Conservation (phyloP, 2,329 filamentous ascomycete species). For the Scedosporium dehoogii region DNA sequence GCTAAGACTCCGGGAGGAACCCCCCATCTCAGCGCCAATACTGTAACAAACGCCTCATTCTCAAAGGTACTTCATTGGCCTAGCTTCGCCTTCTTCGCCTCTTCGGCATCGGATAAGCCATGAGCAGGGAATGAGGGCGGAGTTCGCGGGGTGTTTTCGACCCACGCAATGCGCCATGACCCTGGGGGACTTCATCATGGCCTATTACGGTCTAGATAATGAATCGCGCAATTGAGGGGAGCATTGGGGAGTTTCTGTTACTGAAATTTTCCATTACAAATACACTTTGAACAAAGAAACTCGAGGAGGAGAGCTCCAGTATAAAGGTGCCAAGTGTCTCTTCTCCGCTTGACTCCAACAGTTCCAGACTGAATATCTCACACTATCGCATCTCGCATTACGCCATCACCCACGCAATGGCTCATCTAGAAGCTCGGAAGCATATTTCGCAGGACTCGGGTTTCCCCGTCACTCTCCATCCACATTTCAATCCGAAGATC, state of each 20-base stretch:
- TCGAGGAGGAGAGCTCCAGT: too few relatives aligned
- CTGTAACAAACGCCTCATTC: not conserved
- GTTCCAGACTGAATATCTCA: not conserved
- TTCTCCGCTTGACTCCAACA: not conserved
- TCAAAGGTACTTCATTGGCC: too few relatives aligned
- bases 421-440: slow-evolving; percentile 31
- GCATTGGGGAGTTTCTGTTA: not conserved
- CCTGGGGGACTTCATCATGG: not conserved
- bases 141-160: too few relatives aligned
- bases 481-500: slow-evolving; percentile 36
- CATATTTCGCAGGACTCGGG: slow-evolving; percentile 39
- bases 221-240: not conserved
- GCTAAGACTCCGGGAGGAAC: not conserved
- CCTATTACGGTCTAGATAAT: not conserved
- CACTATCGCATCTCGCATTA: too few relatives aligned
- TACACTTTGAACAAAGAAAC: not conserved
- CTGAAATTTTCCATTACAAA: not conserved
- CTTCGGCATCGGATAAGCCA: too few relatives aligned
- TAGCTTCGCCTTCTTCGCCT: too few relatives aligned
- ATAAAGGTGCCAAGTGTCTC: not conserved
- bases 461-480: slow-evolving; percentile 33
- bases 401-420: not conserved
- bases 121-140: too few relatives aligned
- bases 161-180: too few relatives aligned
- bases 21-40: not conserved